Base-by-base conservation (phyloP, 2,329 filamentous ascomycete species). In the Fusarium sp. region DNA sequence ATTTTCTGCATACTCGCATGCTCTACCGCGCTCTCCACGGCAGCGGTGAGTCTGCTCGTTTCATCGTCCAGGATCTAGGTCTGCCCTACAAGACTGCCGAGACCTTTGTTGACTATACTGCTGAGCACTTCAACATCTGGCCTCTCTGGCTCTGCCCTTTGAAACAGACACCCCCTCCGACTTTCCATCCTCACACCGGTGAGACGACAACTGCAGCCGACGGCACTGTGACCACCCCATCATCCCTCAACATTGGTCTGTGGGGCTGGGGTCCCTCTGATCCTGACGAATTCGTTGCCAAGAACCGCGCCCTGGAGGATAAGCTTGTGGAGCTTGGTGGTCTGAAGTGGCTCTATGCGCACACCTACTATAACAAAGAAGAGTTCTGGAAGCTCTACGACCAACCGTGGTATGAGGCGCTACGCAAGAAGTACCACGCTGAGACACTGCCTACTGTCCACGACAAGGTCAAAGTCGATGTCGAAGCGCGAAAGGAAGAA, bases 271-370 rank as follows among this genome's bases (percentile, higher is more conserved):
- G 91, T 9, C 88, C 90, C 3, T 76, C 81, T 3, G 76, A 85
- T 48, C 79, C 80, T 35, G 77, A 79, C 2, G 82, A 83, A n/a
- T 94, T 94, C 73, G 82, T 94, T 3, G 76, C 79, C 39, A 87
- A 87, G 70, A 96, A 96, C 78, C 86, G 90, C 32, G 84, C 83
- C 43, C 83, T 96, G 20, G 93, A 96, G 80, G 79, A 82, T 20
- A 90, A 91, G 74, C 85, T 94, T 6, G 82, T 82, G 47, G 83
- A 88, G 67, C 84, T 96, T 1, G 89, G 89, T 46, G 93, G 93
- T 4, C 87, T 91, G 82, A 96, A 96, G 81, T 96, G 92, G 91
- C 82, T 96, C 14, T 96, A 97, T 78, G 92, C 93, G 4, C 91
- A 95, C 73, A 91, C 92, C 0, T 96, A 94, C 80, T 96, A 96